These are phyloP conservation scores for Wickerhamomyces bisporus DNA, from an alignment of 805 yeast species.

Conservation along the genomic window DNA sequence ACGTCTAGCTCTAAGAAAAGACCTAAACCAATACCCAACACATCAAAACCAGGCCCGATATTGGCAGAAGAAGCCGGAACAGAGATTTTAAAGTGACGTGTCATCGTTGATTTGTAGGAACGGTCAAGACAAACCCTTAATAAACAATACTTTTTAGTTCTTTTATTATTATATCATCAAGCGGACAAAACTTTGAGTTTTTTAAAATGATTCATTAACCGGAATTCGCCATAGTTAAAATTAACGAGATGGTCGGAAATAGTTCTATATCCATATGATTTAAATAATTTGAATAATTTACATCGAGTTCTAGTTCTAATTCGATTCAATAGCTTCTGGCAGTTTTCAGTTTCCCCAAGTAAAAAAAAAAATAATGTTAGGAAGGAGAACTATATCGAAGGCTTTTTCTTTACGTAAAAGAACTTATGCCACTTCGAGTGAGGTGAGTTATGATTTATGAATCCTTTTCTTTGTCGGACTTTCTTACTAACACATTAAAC, in stretches of 20 bases:
- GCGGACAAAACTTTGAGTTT: background rate
- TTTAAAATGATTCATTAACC: background rate
- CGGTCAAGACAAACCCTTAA: too few species aligned
- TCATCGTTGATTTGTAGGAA: slow-evolving; percentile 25
- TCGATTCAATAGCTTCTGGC: too few species aligned
- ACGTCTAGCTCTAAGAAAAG: slow-evolving; percentile 70
- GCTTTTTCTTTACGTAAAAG: too few species aligned
- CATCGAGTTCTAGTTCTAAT: too few species aligned
- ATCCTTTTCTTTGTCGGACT: background rate
- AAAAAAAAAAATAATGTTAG: too few species aligned
- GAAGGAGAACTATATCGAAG: too few species aligned
- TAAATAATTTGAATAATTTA: too few species aligned
- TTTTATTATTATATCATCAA: too few species aligned
- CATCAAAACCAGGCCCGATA: slow-evolving; percentile 98
- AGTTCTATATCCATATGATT: too few species aligned
- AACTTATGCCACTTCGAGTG: slow-evolving; percentile 18
- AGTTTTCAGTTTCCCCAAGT: too few species aligned
- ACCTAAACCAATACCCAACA: slow-evolving; percentile 84
- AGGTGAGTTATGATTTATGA: slow-evolving; percentile 10
- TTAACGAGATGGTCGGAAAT: slow-evolving; percentile 2
- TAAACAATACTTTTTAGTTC: too few species aligned
- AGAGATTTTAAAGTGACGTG: slow-evolving; percentile 51
- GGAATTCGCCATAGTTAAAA: slow-evolving; percentile 2
- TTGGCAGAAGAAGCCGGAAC: slow-evolving; percentile 98
- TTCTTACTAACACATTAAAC: slow-evolving; percentile 3